phyloP scores from a whole-genome alignment of 495 filamentous ascomycete species.

The Hyaloscypha bicolor region DNA sequence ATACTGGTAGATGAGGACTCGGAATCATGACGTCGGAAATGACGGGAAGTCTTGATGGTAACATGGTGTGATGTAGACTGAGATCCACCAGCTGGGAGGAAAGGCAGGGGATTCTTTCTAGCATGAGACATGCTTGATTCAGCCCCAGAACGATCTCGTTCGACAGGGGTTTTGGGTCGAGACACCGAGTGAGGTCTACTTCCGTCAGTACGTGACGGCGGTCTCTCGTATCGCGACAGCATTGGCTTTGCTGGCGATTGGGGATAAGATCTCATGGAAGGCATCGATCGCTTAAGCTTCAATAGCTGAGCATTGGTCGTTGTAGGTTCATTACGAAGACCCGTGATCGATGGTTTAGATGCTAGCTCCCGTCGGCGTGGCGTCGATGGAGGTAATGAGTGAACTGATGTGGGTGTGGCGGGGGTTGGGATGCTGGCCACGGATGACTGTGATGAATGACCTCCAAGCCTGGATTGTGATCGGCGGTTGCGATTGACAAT shows the following conservation, averaged over 20 bases:
- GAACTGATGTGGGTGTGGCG: slow-evolving; percentile 52
- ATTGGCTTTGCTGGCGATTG: slow-evolving; percentile 47
- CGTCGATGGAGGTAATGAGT: slow-evolving; percentile 50
- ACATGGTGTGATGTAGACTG: slow-evolving; percentile 78
- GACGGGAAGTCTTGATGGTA: slow-evolving; percentile 66
- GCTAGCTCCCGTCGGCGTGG: slow-evolving; percentile 61
- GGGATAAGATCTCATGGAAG: slow-evolving; percentile 64
- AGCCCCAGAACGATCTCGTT: slow-evolving; percentile 51
- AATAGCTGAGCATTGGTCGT: slow-evolving; percentile 75
- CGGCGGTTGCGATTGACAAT: slow-evolving; percentile 54
- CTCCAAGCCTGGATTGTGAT: slow-evolving; percentile 62
- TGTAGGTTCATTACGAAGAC: slow-evolving; percentile 59
- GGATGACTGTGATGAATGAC: slow-evolving; percentile 69
- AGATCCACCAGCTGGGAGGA: slow-evolving; percentile 77
- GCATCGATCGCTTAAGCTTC: slow-evolving; percentile 85
- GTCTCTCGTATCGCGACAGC: slow-evolving; percentile 51
- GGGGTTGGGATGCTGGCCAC: slow-evolving; percentile 60
- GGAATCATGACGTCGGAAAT: slow-evolving; percentile 75
- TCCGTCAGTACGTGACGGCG: slow-evolving; percentile 44
- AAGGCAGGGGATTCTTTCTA: slow-evolving; percentile 69
- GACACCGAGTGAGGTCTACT: slow-evolving; percentile 46
- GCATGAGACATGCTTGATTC: slow-evolving; percentile 55
- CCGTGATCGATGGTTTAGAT: slow-evolving; percentile 56
- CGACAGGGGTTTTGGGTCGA: slow-evolving; percentile 74
- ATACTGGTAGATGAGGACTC: slow-evolving; percentile 57